Conservation (phyloP, 2,329 filamentous ascomycete species). For the Cercospora zeina region DNA sequence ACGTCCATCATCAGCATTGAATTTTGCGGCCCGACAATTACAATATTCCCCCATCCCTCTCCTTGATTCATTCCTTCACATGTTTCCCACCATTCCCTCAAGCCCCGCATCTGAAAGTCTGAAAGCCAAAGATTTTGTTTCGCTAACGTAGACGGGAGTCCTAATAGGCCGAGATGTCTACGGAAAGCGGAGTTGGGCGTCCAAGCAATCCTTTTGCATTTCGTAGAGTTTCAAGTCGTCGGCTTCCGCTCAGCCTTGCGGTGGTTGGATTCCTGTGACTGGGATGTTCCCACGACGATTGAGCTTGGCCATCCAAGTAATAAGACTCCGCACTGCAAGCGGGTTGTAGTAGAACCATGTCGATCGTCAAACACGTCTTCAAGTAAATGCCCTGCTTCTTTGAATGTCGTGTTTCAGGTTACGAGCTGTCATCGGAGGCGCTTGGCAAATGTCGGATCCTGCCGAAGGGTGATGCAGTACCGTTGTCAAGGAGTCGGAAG, state of each 20-base stretch:
- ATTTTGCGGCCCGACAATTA: no score
- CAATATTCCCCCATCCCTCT: no score
- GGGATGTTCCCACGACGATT: background rate
- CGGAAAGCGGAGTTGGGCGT: background rate
- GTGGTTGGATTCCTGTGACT: background rate
- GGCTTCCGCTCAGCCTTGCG: background rate
- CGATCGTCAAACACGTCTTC: background rate
- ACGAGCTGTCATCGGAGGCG: background rate
- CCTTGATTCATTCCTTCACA: no score
- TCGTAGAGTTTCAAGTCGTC: background rate
- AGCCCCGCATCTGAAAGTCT: background rate
- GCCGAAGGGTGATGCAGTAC: background rate
- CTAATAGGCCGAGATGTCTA: background rate
- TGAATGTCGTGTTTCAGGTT: background rate
- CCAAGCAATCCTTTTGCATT: background rate
- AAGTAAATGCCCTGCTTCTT: background rate
- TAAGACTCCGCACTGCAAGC: background rate
- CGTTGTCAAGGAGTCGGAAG: background rate
- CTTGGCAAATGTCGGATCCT: conserved; percentile 1
- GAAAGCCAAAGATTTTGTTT: background rate
- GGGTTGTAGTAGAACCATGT: background rate
- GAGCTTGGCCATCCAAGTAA: background rate
- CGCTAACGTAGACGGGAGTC: background rate
- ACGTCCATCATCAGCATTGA: no score
- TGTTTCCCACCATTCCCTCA: no score